These are phyloP conservation scores for Aspergillus tanneri DNA, from an alignment of 2,329 filamentous ascomycete genomes.

Conservation along the genomic window DNA sequence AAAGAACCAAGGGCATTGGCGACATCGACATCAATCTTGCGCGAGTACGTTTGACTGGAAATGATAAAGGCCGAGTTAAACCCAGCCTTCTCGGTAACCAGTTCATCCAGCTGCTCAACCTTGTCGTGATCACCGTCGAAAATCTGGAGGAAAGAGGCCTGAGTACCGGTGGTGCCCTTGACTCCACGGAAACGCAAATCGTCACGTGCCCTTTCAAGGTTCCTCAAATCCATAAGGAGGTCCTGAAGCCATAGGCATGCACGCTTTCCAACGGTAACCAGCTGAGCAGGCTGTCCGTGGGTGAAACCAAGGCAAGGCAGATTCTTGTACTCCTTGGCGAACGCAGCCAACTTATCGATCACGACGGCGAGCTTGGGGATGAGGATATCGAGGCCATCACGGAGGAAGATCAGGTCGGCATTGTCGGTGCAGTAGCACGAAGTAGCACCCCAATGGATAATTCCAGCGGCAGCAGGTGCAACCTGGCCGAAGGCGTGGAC, in stretches of 20 bases:
- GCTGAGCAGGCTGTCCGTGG: slow-evolving; percentile 60
- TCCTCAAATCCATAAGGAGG: slow-evolving; percentile 70
- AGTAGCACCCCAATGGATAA: slow-evolving; percentile 75
- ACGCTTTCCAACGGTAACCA: slow-evolving; percentile 64
- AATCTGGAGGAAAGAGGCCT: slow-evolving; percentile 73
- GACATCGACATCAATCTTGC: slow-evolving; percentile 80
- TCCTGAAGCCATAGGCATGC: slow-evolving; percentile 75
- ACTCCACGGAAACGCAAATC: slow-evolving; percentile 74
- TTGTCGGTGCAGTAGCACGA: slow-evolving; percentile 65
- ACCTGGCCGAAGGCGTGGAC: slow-evolving; percentile 72
- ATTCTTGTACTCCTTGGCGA: slow-evolving; percentile 71
- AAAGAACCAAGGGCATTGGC: slow-evolving; percentile 77
- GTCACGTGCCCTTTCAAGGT: slow-evolving; percentile 66
- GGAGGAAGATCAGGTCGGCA: slow-evolving; percentile 73
- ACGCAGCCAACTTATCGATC: slow-evolving; percentile 69
- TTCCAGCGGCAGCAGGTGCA: slow-evolving; percentile 74
- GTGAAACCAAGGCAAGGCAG: slow-evolving; percentile 75
- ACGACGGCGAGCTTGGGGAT: slow-evolving; percentile 75
- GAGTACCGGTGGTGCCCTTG: slow-evolving; percentile 71
- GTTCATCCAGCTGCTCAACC: slow-evolving; percentile 61
- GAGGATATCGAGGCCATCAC: slow-evolving; percentile 72
- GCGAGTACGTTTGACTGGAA: slow-evolving; percentile 71
- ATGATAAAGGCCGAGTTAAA: slow-evolving; percentile 63
- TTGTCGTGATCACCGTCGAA: slow-evolving; percentile 62
- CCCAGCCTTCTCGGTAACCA: slow-evolving; percentile 65